Conservation (phyloP, 306 rosid species). For the Potentilla sterilis region DNA sequence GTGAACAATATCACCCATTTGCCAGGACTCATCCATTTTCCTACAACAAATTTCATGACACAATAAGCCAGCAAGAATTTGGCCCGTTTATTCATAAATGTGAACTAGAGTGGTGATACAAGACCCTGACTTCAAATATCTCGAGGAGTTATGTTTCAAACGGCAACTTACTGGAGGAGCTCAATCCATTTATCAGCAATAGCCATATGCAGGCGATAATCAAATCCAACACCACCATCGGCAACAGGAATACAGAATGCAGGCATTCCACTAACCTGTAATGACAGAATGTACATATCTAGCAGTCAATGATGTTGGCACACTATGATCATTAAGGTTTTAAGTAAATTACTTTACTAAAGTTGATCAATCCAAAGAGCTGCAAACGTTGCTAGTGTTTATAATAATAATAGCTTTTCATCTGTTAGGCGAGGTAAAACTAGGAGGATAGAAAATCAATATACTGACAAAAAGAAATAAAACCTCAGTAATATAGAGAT, state of each 20-base stretch:
- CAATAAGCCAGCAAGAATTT: neutral
- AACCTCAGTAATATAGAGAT: neutral
- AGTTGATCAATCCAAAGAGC: neutral
- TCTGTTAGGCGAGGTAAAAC: neutral
- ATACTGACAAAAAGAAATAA: neutral
- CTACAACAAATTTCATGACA: constrained; percentile 35
- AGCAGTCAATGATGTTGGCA: neutral
- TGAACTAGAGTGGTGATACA: constrained; percentile 3
- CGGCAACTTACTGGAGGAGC: constrained; percentile 65
- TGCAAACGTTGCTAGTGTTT: neutral
- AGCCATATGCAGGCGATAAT: constrained; percentile 97
- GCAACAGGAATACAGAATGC: constrained; percentile 80
- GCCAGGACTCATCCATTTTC: constrained; percentile 78
- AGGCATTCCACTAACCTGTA: constrained; percentile 99
- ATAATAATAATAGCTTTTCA: neutral
- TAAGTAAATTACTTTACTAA: neutral
- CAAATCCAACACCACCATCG: constrained; percentile 93
- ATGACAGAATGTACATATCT: constrained; percentile 20
- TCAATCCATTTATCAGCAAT: constrained; percentile 99
- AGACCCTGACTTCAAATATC: neutral
- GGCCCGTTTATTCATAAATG: neutral
- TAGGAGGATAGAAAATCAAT: neutral
- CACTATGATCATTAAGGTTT: constrained; percentile 13
- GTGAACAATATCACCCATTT: constrained; percentile 75
- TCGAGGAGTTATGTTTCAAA: neutral